Evolutionary conservation across 495 filamentous ascomycete species (phyloP), one percentile per base, ranked within the genome.

Genomic region (Neurospora terricola): DNA sequence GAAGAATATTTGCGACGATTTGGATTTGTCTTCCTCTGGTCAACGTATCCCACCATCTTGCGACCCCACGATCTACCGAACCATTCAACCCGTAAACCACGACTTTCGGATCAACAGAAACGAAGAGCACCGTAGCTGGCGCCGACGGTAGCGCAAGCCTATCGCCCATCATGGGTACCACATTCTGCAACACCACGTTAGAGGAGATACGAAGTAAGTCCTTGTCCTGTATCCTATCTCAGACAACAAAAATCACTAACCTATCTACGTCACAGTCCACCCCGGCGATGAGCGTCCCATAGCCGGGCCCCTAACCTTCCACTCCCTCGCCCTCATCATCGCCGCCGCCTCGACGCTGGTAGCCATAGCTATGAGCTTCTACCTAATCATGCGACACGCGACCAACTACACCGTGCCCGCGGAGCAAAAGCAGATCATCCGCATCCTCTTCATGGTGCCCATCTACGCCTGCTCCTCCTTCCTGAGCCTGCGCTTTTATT

Each of bases 391-490:
- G 83, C 85, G 85, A 76, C 94, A 97, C 87, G 91, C 92, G 27
- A 87, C 86, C 9, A 92, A 96, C 82, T 97, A 96, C 83, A 90
- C 91, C 70, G 91, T 91, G 78, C 93, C 93, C 18, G 84, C 86
- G 74, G 91, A 97, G 81, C 94, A 97, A 78, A 90, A 89, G 81
- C 93, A 97, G 88, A 95, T 97, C 74, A 94, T 97, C 73, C 93
- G 94, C 59, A 96, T 97, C 73, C 87, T 97, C 5, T 91, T 93
- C 77, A 96, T 97, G 93, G 87, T 97, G 38, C 94, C 94, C 36
- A 85, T 97, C 70, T 97, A 97, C 79, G 87, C 92, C 38, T 83
- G 90, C 69, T 91, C 94, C 70, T 89, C 92, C 54, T 94, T 92
- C 84, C 87, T 97, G 71, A 89, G 88, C 71, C 90, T 94, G 74